A percentile compares a stretch with the other conserved stretches of the same genome.
phyloP scores from a whole-genome alignment of 306 rosid species.

The Morella rubra region DNA sequence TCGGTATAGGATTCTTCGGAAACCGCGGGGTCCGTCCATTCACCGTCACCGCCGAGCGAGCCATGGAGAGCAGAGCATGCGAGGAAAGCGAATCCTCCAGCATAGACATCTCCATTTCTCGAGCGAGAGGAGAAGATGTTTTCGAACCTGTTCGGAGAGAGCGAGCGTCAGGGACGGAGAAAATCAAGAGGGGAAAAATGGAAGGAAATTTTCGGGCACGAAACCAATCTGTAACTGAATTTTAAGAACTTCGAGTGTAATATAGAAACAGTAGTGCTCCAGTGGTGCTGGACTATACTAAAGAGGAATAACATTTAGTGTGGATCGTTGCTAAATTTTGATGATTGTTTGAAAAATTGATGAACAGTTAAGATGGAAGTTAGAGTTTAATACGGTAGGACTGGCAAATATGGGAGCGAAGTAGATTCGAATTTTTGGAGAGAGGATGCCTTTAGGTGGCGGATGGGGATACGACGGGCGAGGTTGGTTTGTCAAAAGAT shows the following conservation, averaged over 20 bases:
- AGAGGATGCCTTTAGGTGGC: conserved; percentile 4
- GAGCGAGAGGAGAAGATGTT: conserved; percentile 15
- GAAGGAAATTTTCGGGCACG: neutral
- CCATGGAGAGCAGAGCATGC: conserved; percentile 41
- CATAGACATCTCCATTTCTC: conserved; percentile 72
- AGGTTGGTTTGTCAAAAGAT: neutral
- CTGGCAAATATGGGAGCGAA: neutral
- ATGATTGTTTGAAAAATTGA: neutral
- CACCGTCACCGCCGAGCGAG: conserved; percentile 42
- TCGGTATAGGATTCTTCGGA: conserved; percentile 52
- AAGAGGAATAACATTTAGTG: neutral
- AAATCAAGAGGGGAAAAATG: conserved; percentile 13
- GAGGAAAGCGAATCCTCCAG: conserved; percentile 60
- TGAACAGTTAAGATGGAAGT: neutral
- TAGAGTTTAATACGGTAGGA: neutral
- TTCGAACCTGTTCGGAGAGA: conserved; percentile 16
- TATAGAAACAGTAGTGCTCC: neutral
- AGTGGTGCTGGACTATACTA: neutral
- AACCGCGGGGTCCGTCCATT: conserved; percentile 58
- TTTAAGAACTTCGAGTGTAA: conserved; percentile 2
- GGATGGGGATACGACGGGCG: neutral
- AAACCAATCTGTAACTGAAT: conserved; percentile 31
- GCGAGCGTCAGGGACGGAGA: conserved; percentile 34
- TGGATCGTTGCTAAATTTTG: neutral
- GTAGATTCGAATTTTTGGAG: conserved; percentile 42